Base-by-base conservation (phyloP, 2,329 filamentous ascomycete species). In the Aspergillus pseudoglaucus region DNA sequence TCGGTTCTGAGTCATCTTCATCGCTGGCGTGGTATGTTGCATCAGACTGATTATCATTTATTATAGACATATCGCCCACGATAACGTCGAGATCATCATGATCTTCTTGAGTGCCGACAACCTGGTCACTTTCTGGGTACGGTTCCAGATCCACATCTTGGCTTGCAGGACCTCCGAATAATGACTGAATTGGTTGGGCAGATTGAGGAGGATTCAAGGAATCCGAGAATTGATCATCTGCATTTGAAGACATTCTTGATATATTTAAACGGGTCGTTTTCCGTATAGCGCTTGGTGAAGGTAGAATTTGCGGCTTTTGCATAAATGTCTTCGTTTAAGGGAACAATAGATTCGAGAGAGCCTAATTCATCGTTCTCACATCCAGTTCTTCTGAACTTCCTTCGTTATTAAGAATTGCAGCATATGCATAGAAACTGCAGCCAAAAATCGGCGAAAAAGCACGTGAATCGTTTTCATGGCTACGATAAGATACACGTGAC, bases 201-300 rank as follows among this genome's bases (percentile, higher is more conserved):
- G 64, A 67, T 30, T 60, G 55, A 42, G 56, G 59, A 38, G 54
- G 54, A 37, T 45, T 52, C 22, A 61, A 56, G 32, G 50, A 51
- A 17, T 49, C 20, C 8, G 8, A 43, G 6, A 38, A 44, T 9
- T 53, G 53, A 2, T 50, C 51, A 39, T 57, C 56, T 27, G 56
- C 54, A 17, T 53, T 51, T 22, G 58, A 62, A 55, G 63, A 65
- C 63, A 66, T 66, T 49, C 41, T 53, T 56, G 49, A 42, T 40
- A 14, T 15, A 46, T 22, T 6, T 12, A 18, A 20, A 30, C 12
- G 37, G 7, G 37, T 15, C 18, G 17, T 10, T 6, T 12, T 12
- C 10, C 14, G 14, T 39, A 6, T 12, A 39, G 10, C 7, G n/a
- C 15, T 12, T 9, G 4, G 6, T 39, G 17, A 17, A 17, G 10